A percentile compares a stretch with the other conserved stretches of the same genome.
Evolutionary conservation across 331 rosid species (phyloP).

Genomic region (Saraca asoca): DNA sequence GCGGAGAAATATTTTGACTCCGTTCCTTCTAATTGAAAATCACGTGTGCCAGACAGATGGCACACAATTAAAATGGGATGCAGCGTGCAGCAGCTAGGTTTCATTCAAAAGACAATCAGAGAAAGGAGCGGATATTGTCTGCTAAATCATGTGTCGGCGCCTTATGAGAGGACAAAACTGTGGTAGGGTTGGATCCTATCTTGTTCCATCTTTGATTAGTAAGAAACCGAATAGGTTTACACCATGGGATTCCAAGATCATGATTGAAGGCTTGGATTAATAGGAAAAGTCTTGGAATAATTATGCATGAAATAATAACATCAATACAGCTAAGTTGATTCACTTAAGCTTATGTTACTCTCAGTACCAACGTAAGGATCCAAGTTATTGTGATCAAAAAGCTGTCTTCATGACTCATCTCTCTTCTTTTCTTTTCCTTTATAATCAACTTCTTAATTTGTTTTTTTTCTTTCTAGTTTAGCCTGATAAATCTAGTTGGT

Average conservation of each 20-base stretch:
- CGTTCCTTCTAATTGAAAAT: too few relatives aligned
- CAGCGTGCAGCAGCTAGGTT: not conserved
- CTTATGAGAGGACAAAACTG: constrained; percentile 37
- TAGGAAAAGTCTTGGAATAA: constrained; percentile 5
- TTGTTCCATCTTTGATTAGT: constrained; percentile 23
- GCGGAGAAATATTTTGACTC: too few relatives aligned
- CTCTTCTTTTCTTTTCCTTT: not conserved
- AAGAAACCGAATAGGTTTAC: constrained; percentile 23
- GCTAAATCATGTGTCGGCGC: constrained; percentile 46
- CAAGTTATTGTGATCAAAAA: constrained; percentile 1
- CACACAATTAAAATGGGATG: too few relatives aligned
- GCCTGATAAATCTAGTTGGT: not conserved
- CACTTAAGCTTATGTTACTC: not conserved
- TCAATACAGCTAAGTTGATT: constrained; percentile 9
- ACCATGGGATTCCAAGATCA: constrained; percentile 30
- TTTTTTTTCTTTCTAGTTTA: not conserved
- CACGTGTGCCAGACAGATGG: too few relatives aligned
- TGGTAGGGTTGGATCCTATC: constrained; percentile 41
- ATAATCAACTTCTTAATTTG: too few relatives aligned
- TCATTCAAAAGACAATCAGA: constrained; percentile 28
- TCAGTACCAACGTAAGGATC: constrained; percentile 7
- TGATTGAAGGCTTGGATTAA: constrained; percentile 20
- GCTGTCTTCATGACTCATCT: not conserved
- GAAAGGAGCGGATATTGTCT: constrained; percentile 48
- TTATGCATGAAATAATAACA: constrained; percentile 35